Base-by-base conservation (phyloP, 129 eudicot species). In the Saussurea involucrata region DNA sequence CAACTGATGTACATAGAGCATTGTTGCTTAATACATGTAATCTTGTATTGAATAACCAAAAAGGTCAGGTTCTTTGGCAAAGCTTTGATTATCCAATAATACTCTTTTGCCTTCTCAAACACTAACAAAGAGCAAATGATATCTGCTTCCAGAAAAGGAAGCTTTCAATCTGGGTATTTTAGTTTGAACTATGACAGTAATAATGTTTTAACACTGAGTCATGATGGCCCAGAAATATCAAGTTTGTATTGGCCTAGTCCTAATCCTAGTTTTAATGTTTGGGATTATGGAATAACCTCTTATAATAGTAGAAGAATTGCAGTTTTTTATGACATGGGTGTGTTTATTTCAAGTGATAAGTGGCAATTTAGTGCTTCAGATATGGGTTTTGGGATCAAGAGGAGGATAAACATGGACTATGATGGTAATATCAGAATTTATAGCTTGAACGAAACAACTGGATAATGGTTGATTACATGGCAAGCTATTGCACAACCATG, bases 381-480 rank as follows among this genome's bases (percentile, higher is more conserved):
- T 49, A 33, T 25, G 74, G 91, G 88, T 3, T 22, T 65, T 3
- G 83, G 82, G 77, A 75, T 81, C 20, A 75, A 83, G 53, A 72
- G 93, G 65, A 73, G 90, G 81, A 25, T 88, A 49, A 82, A 80
- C 10, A 72, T 88, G 74, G 93, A 88, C 44, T 76, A 67, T 11
- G 93, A 88, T 79, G 93, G 90, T 29, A 86, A 88, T 61, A 79
- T 86, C 17, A 86, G 93, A 66, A 6, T 88, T 6, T 81, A 88
- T 29, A 88, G 93, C 78, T 86, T 86, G 85, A 63, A 55, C 9
- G 63, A 63, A 17, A 64, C 77, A 0, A 75, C 85, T 2, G 80
- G 84, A 1, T 34, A 65, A 8, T 88, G 93, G 93, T 37, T 27
- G 5, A 37, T 73, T 28, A 44, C 87, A 31, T 88, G 88, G 88